Conservation (phyloP, 1,284 basidiomycete species). For the Malassezia vespertilionis region DNA sequence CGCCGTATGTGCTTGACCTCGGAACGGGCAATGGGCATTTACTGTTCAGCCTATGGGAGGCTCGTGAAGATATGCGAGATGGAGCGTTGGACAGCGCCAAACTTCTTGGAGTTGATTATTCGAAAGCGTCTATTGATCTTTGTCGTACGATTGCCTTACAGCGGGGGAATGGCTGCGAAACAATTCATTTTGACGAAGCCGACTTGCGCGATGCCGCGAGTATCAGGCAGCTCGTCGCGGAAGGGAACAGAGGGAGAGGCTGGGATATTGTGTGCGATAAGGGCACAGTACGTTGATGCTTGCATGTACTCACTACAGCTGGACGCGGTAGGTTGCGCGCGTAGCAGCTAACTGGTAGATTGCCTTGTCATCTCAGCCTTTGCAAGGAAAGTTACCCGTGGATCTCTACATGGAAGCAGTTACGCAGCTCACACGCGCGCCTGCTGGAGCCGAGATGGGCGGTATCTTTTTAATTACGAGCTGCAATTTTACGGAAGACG, state of each 20-base stretch:
- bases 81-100: constrained; percentile 55
- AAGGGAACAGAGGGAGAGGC: constrained; percentile 15
- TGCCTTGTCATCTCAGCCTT: constrained; percentile 60
- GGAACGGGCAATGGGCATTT: constrained; percentile 78
- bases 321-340: constrained; percentile 57
- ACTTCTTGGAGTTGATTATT: constrained; percentile 72
- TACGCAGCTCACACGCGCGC: constrained; percentile 48
- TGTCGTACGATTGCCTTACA: constrained; percentile 29
- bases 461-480: constrained; percentile 68
- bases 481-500: constrained; percentile 79
- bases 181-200: constrained; percentile 35
- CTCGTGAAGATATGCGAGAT: constrained; percentile 49
- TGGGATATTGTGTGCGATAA: constrained; percentile 49
- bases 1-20: constrained; percentile 49
- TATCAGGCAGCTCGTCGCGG: constrained; percentile 7
- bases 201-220: constrained; percentile 38
- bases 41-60: constrained; percentile 57
- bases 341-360: constrained; percentile 49
- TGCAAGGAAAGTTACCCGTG: constrained; percentile 54
- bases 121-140: constrained; percentile 57
- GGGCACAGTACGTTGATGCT: constrained; percentile 21
- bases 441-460: constrained; percentile 50
- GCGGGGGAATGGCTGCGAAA: constrained; percentile 26
- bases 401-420: constrained; percentile 59
- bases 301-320: constrained; percentile 55